Percentiles rank a stretch among this genome's conserved stretches.
phyloP scores from a whole-genome alignment of 345 rosid genomes.

The Boechera stricta region DNA sequence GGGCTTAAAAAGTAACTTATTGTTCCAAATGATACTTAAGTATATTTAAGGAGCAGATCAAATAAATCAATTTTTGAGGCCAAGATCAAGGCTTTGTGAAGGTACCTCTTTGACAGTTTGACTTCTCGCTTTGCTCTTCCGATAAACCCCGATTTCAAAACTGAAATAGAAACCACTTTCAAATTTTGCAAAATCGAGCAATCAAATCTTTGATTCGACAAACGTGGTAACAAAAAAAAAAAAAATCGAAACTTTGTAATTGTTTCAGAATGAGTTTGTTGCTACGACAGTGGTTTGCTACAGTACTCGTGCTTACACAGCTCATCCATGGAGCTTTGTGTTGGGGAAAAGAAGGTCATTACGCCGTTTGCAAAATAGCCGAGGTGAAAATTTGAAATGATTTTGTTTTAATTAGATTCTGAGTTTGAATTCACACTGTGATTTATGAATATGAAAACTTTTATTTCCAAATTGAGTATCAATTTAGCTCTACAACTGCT shows the following conservation, averaged over 20 bases:
- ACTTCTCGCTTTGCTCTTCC: conserved; percentile 14
- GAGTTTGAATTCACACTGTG: background rate
- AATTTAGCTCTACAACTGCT: conserved; percentile 9
- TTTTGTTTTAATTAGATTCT: conserved; percentile 6
- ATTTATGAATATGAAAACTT: background rate
- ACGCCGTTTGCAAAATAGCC: conserved; percentile 74
- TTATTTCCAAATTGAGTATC: background rate
- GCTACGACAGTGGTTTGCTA: conserved; percentile 50
- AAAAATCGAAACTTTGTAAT: background rate
- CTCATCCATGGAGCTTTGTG: conserved; percentile 60
- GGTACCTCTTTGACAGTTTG: conserved; percentile 20
- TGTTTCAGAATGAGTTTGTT: conserved; percentile 41
- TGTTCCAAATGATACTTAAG: too few relatives aligned
- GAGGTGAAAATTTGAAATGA: conserved; percentile 52
- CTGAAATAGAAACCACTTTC: background rate
- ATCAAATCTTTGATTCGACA: background rate
- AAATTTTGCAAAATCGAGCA: conserved; percentile 3
- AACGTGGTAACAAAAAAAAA: background rate
- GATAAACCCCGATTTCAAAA: background rate
- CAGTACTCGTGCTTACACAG: conserved; percentile 56
- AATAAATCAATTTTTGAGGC: background rate
- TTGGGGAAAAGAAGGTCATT: conserved; percentile 93
- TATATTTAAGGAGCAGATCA: background rate
- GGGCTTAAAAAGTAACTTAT: too few relatives aligned
- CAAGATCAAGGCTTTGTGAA: conserved; percentile 20